Percentiles rank a stretch among this genome's conserved stretches.
These are phyloP conservation scores for Ogataea nonfermentans DNA, from an alignment of 805 yeast genomes.

Conservation along the genomic window DNA sequence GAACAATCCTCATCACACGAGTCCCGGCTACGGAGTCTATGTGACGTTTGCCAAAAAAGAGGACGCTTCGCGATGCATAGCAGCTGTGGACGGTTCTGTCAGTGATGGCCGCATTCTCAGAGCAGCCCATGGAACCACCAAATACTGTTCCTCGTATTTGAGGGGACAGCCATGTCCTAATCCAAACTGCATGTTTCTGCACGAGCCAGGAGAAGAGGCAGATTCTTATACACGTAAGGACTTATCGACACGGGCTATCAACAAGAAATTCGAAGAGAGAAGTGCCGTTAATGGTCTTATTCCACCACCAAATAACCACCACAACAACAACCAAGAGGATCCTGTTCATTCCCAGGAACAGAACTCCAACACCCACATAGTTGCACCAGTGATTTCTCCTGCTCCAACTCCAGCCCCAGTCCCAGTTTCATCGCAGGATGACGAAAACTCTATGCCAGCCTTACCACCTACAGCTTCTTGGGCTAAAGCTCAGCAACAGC, in stretches of 20 bases:
- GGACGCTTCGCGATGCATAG: slow-evolving; percentile 92
- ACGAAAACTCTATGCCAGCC: slow-evolving; percentile 26
- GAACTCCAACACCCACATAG: not conserved
- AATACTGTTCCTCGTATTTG: slow-evolving; percentile 93
- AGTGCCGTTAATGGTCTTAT: slow-evolving; percentile 36
- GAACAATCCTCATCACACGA: slow-evolving; percentile 38
- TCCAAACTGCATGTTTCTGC: slow-evolving; percentile 98
- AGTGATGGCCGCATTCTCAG: slow-evolving; percentile 87
- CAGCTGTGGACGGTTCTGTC: slow-evolving; percentile 87
- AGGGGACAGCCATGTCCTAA: slow-evolving; percentile 96
- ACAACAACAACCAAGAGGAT: slow-evolving; percentile 15
- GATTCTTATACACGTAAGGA: slow-evolving; percentile 93
- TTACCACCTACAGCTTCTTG: slow-evolving; percentile 74
- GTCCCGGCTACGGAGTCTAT: slow-evolving; percentile 89
- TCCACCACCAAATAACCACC: slow-evolving; percentile 21
- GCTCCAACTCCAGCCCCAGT: slow-evolving; percentile 3
- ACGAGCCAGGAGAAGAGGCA: slow-evolving; percentile 99
- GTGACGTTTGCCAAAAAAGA: slow-evolving; percentile 92
- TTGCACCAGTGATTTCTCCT: slow-evolving; percentile 9
- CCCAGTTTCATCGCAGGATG: slow-evolving; percentile 15
- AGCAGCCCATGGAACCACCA: slow-evolving; percentile 98
- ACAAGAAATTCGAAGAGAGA: slow-evolving; percentile 45
- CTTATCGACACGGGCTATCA: slow-evolving; percentile 70
- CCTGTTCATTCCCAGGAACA: slow-evolving; percentile 4
- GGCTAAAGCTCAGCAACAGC: slow-evolving; percentile 38